Evolutionary conservation across 441 rosid species (phyloP), one percentile per base, ranked within the genome.

Genomic region (Eutrema salsugineum): DNA sequence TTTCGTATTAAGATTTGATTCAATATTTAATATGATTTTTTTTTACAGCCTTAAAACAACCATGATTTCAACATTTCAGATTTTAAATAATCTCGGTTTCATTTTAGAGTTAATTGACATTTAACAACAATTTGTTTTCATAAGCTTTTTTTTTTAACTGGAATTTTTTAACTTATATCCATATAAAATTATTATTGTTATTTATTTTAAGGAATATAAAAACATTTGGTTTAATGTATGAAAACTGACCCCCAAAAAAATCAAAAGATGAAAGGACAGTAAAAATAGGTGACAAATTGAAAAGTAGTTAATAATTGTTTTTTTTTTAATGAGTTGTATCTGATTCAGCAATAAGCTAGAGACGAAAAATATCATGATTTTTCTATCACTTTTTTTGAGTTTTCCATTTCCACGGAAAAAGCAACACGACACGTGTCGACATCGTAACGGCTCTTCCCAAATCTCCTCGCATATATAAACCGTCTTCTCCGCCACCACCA

Each of bases 401-500:
- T n/a, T 43, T 6, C 1, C 1, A 28, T 39, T 30, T 30, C 11
- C 22, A 30, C 15, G 22, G 55, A 10, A 15, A 42, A 58, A 17
- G 55, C 0, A 5, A 12, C 0, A 0, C 0, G 5, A 10, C 70
- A 68, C 74, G 70, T 75, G 78, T 12, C 70, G 9, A 10, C 11
- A 75, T 75, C 74, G 11, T 15, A 44, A 61, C 74, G 78, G 73
- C 12, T 53, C 6, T 43, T 12, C 0, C 2, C 17, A 9, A 1
- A 61, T 53, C 61, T 47, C 36, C 44, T n/a, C 36, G 64, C 17
- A 10, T 75, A 75, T 75, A 75, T 61, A 75, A 75, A 68, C 1
- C 65, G 19, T 28, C 63, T 36, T 36, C 73, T 59, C 24, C 44
- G 51, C 7, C 64, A 60, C 7, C 64, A 60, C 49, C 9, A 30